Conservation (phyloP, 164 flowering plant species). For the Brasenia schreberi region DNA sequence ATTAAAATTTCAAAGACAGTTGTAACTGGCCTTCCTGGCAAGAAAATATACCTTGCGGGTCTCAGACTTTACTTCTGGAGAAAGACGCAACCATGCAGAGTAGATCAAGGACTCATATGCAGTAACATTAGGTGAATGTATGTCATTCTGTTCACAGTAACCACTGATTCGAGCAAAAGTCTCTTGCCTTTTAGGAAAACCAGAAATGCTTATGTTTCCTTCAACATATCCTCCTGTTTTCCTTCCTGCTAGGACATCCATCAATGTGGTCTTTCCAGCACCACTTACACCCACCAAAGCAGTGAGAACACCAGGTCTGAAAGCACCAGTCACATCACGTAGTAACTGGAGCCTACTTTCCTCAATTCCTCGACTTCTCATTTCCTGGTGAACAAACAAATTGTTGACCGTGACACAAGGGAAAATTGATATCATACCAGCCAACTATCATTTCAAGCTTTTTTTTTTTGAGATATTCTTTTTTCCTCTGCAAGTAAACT, state of each 20-base stretch:
- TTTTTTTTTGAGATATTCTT: too few species aligned
- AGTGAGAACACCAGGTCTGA: not conserved
- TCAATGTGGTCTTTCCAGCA: not conserved
- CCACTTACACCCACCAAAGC: not conserved
- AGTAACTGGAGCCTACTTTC: conserved; percentile 22
- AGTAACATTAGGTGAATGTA: not conserved
- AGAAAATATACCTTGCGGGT: not conserved
- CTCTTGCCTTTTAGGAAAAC: not conserved
- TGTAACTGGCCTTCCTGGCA: not conserved
- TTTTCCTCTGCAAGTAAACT: too few species aligned
- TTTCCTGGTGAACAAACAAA: conserved; percentile 11
- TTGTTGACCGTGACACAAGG: too few species aligned
- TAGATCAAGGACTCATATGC: not conserved
- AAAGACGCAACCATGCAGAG: not conserved
- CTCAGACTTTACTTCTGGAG: not conserved
- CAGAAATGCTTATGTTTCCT: not conserved
- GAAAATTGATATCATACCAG: too few species aligned
- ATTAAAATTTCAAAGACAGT: not conserved
- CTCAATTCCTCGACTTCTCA: conserved; percentile 19
- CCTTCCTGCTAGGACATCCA: not conserved
- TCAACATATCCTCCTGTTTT: not conserved
- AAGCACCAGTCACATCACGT: conserved; percentile 16
- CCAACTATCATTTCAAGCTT: too few species aligned
- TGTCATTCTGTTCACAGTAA: not conserved
- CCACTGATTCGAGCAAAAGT: not conserved